These are phyloP conservation scores for Neopestalotiopsis sp. DNA, from an alignment of 2,329 filamentous ascomycete genomes.

Conservation along the genomic window DNA sequence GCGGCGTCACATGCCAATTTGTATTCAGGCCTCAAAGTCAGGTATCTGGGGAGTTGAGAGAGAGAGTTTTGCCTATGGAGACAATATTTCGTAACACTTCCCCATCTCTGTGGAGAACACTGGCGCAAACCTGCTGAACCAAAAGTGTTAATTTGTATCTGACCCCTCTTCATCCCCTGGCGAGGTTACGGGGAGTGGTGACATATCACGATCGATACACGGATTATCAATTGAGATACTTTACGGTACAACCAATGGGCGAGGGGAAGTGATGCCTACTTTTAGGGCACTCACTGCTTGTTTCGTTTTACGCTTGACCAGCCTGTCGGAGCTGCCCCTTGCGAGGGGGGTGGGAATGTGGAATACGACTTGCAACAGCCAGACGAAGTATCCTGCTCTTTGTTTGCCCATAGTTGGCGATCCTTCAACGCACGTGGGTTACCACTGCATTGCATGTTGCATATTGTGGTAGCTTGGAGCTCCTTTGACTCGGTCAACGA, in stretches of 20 bases:
- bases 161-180: no score
- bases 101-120: neutral
- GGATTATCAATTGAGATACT: neutral
- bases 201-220: neutral
- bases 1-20: neutral
- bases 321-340: slow-evolving; percentile 11
- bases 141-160: neutral
- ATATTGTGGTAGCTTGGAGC: neutral
- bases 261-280: neutral
- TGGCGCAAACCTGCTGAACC: neutral
- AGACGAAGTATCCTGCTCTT: neutral
- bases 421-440: neutral
- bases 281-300: neutral
- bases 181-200: neutral
- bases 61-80: neutral
- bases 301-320: neutral
- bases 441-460: neutral
- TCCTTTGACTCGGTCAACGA: neutral
- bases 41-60: neutral
- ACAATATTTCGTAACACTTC: neutral
- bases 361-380: neutral
- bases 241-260: neutral
- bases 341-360: neutral
- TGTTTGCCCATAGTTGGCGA: neutral
- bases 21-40: neutral